Base-by-base conservation (phyloP, 257 asterid species). In the Anisodus acutangulus region DNA sequence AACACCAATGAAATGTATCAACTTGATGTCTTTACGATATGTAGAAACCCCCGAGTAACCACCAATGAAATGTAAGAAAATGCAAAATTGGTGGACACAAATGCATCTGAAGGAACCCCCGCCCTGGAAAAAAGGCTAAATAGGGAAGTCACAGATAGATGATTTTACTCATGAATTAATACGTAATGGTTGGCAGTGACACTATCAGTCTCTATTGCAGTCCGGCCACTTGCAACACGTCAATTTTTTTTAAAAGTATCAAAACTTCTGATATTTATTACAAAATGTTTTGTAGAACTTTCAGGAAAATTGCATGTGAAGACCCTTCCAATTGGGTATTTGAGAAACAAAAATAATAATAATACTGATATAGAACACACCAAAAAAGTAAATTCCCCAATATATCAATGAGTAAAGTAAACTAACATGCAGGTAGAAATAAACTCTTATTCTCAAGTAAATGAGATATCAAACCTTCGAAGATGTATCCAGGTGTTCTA, bases 401-500 rank as follows among this genome's bases (percentile, higher is more conserved):
- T 39, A 39, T 39, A 69, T 39, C 53, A 37, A 1, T 69, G 54
- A 39, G 78, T 69, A 69, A 39, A 69, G 54, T 47, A 6, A 53
- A 78, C 15, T 78, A 53, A 13, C 64, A 78, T 78, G 47, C 39
- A 26, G 81, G 13, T 6, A 53, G 63, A 78, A 78, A 26, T 8
- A 26, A 26, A 78, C 64, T 13, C 9, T 51, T 78, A 31, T 51
- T 53, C 49, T 13, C 49, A 53, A 55, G 64, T 26, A 78, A 31
- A 78, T 26, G 64, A 78, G 82, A 53, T 31, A 59, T 80, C 90
- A 76, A 84, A 96, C 99, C 98, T 92, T 93, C 12, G 92, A 92
- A 83, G 91, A 85, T 58, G 89, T 90, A 88, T 97, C 98, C 90
- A 94, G 88, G 90, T 92, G 95, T 88, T 92, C 95, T 71, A 93